These are phyloP conservation scores for Mentha longifolia DNA, from an alignment of 257 asterid genomes.

Conservation along the genomic window DNA sequence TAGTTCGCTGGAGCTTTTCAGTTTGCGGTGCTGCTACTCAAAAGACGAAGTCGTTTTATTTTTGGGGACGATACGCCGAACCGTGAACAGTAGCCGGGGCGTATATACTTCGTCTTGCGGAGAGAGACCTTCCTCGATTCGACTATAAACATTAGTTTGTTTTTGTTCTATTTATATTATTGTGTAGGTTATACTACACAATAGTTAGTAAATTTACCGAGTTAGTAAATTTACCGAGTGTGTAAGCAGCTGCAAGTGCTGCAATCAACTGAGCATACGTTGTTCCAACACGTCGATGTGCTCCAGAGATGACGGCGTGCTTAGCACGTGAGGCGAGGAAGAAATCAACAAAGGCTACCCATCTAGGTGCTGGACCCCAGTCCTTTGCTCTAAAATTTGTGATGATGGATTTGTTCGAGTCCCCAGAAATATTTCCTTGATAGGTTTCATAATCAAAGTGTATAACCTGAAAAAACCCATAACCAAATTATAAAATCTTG, in stretches of 20 bases:
- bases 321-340: conserved; percentile 90
- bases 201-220: conserved; percentile 50
- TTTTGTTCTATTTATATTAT: too few species aligned
- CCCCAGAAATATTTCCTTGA: conserved; percentile 60
- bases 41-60: too few species aligned
- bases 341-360: conserved; percentile 99
- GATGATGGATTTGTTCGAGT: conserved; percentile 34
- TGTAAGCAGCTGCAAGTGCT: conserved; percentile 83
- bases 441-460: conserved; percentile 74
- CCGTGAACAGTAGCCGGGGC: too few species aligned
- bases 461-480: conserved; percentile 59
- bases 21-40: too few species aligned
- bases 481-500: conserved; percentile 12
- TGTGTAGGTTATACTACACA: too few species aligned
- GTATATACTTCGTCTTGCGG: too few species aligned
- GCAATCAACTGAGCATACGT: conserved; percentile 90
- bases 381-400: conserved; percentile 66
- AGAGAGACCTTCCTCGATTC: too few species aligned
- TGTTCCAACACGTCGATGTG: conserved; percentile 95
- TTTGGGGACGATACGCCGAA: too few species aligned
- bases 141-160: too few species aligned
- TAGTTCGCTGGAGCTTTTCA: too few species aligned
- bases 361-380: conserved; percentile 99
- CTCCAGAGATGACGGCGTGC: conserved; percentile 84
- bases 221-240: conserved; percentile 54